phyloP scores from a whole-genome alignment of 805 yeast species.

The Wickerhamiella brachini region DNA sequence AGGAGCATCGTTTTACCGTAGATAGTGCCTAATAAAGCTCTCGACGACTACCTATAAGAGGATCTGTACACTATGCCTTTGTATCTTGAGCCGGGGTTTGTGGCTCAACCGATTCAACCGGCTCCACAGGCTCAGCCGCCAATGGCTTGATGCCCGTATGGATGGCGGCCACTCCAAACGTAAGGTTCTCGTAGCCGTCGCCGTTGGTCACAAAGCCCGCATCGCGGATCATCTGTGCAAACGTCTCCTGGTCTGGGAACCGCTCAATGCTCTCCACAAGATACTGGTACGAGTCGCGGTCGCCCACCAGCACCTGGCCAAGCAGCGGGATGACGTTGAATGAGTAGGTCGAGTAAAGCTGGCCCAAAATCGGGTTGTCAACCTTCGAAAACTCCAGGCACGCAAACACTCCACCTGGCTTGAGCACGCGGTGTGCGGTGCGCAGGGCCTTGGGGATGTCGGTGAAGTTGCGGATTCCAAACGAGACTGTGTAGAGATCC shows the following conservation, averaged over 20 bases:
- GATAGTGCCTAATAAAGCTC: too few species aligned
- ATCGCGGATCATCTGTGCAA: constrained; percentile 79
- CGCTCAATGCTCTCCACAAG: constrained; percentile 85
- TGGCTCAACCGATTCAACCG: too few species aligned
- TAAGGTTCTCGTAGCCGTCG: constrained; percentile 82
- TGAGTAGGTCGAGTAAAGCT: constrained; percentile 76
- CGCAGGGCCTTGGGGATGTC: constrained; percentile 84
- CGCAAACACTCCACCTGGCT: constrained; percentile 96
- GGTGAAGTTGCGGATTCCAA: constrained; percentile 94
- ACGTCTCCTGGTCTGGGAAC: constrained; percentile 86
- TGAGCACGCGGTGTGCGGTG: constrained; percentile 90
- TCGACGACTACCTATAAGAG: too few species aligned
- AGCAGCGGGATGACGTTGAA: constrained; percentile 77
- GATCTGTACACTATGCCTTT: too few species aligned
- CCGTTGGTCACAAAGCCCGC: constrained; percentile 92
- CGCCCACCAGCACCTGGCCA: constrained; percentile 93
- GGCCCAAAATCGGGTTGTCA: constrained; percentile 59
- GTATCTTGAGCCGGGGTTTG: too few species aligned
- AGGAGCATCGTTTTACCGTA: too few species aligned
- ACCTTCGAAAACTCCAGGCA: constrained; percentile 93
- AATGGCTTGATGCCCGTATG: constrained; percentile 81
- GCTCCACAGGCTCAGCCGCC: background rate
- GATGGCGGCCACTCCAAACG: constrained; percentile 91
- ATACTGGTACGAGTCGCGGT: constrained; percentile 91
- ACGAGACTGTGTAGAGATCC: constrained; percentile 92